Conservation (phyloP, 345 rosid genomes). For the Boechera stricta region DNA sequence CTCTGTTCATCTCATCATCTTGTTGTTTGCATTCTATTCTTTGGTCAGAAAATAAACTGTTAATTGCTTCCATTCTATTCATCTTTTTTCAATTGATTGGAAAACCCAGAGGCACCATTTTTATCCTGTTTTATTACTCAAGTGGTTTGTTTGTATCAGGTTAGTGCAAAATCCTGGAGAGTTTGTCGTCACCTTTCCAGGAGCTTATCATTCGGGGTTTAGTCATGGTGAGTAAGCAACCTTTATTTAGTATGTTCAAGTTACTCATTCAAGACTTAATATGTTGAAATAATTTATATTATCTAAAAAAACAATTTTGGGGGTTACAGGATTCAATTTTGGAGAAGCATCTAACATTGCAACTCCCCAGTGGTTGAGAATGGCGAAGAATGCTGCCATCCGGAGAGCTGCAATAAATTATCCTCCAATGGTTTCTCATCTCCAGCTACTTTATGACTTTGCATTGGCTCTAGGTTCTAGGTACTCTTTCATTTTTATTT, state of each 20-base stretch:
- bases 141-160: constrained; percentile 50
- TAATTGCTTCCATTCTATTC: neutral
- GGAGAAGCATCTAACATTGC: constrained; percentile 99
- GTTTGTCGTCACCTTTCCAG: constrained; percentile 95
- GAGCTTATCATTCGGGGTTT: constrained; percentile 99
- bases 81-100: constrained; percentile 10
- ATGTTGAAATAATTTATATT: constrained; percentile 1
- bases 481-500: constrained; percentile 48
- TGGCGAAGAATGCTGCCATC: constrained; percentile 93
- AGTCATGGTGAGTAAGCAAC: constrained; percentile 76
- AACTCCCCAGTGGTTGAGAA: constrained; percentile 86
- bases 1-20: constrained; percentile 35
- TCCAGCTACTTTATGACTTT: constrained; percentile 95
- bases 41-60: neutral
- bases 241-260: constrained; percentile 14
- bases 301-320: constrained; percentile 9
- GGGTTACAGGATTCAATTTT: constrained; percentile 77
- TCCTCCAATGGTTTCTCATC: constrained; percentile 99
- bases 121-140: neutral
- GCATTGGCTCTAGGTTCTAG: constrained; percentile 80
- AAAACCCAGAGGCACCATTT: neutral
- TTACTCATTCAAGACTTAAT: constrained; percentile 15
- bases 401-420: constrained; percentile 97
- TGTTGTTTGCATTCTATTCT: constrained; percentile 6
- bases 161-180: constrained; percentile 96